These are phyloP conservation scores for Cryptosporidium muris DNA, from an alignment of 169 alveolate genomes.

Conservation along the genomic window DNA sequence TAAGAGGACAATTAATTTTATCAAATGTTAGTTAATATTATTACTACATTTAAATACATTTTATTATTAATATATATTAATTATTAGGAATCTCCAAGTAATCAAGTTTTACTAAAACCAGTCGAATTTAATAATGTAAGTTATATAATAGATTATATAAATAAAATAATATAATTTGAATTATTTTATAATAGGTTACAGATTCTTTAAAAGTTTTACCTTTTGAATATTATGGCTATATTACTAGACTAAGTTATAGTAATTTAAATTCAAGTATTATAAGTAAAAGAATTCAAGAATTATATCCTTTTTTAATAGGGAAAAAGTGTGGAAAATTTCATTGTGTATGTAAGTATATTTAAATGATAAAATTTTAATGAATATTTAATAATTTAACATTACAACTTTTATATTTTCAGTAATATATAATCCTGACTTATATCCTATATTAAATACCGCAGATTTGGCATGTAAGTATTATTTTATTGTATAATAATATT, in stretches of 20 bases:
- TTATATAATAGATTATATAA: not conserved
- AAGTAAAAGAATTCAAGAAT: slow-evolving; percentile 45
- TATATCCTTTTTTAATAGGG: slow-evolving; percentile 47
- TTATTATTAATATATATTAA: no score
- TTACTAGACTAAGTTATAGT: slow-evolving; percentile 66
- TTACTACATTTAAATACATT: no score
- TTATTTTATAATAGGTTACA: slow-evolving; percentile 15
- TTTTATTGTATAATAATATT: not conserved
- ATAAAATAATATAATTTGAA: not conserved
- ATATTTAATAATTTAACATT: not conserved
- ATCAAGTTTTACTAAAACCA: slow-evolving; percentile 18
- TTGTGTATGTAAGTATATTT: slow-evolving; percentile 53
- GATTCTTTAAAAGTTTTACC: slow-evolving; percentile 42
- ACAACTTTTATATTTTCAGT: slow-evolving; percentile 11
- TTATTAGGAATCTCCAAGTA: not conserved
- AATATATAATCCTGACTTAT: slow-evolving; percentile 14
- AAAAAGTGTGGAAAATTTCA: slow-evolving; percentile 5
- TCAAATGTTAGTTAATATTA: no score
- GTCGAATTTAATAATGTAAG: slow-evolving; percentile 47
- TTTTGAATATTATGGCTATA: slow-evolving; percentile 61
- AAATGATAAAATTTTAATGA: not conserved
- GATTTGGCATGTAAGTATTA: slow-evolving; percentile 59
- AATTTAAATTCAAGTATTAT: slow-evolving; percentile 13
- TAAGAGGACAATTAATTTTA: no score
- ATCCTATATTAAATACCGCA: slow-evolving; percentile 30